Base-by-base conservation (phyloP, 1,284 basidiomycete species). In the Trichosporon inkin region DNA sequence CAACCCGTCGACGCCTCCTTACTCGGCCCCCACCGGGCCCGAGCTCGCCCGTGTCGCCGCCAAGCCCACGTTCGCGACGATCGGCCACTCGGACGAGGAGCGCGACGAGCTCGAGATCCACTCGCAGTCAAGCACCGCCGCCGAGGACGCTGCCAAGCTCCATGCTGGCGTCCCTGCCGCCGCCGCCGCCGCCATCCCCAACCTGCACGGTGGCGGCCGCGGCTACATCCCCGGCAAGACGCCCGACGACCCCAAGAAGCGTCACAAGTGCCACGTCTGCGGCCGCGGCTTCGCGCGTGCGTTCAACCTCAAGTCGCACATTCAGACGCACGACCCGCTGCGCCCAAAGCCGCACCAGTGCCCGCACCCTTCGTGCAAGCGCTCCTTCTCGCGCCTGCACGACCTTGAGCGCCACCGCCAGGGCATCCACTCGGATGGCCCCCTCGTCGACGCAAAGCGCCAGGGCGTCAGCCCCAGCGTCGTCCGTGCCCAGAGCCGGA, bases 391-490 rank as follows among this genome's bases (percentile, higher is more conserved):
- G 17, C 75, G 78, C 39, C 66, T 78, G 10, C 78, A 80, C 69
- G 78, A 80, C 62, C 73, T 80, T 58, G 78, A 80, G 65, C 72
- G 78, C 34, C 78, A 80, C 64, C 75, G 78, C 56, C 76, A 78
- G 64, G 78, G 78, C 53, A 77, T 78, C 66, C 77, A 79, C 65
- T 73, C 71, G 36, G 77, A 79, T 58, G 77, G 77, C 20, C 77
- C 77, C 34, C 69, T 78, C 53, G 73, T 76, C 63, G 75, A 76
- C 57, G 76, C 76, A 35, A 78, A 78, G 67, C 69, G 69, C 54
- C 71, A 76, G 53, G 73, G 73, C 38, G 72, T 79, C 36, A 61
- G 73, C 24, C 76, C 77, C 35, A 68, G 73, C 22, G 62, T 74
- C 55, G 72, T 74, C 56, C 72, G 76, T 53, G 77, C 77, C 40